Evolutionary conservation across 208 protist genomes (phyloP), one percentile per base, ranked within the genome.

Genomic region (Leishmania mexicana): DNA sequence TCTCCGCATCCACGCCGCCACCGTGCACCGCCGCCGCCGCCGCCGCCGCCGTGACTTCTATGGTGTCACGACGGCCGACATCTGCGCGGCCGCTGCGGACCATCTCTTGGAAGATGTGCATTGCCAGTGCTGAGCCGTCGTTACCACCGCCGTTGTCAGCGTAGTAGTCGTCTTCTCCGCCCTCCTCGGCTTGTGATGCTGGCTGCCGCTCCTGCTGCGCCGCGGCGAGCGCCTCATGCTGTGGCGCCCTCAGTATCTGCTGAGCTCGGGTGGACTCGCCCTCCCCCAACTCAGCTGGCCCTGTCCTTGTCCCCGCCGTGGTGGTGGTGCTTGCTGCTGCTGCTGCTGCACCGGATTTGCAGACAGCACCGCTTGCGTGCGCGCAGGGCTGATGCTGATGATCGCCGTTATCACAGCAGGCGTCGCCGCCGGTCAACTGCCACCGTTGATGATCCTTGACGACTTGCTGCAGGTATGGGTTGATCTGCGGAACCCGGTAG

Each of bases 401-500:
- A 35, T 71, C 65, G 73, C 87, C 70, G 42, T 67, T 28, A n/a
- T 57, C 24, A 38, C 85, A 73, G 76, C 78, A 77, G 31, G 51
- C 77, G 51, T 84, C 42, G 35, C 75, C 75, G 15, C 71, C 51
- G 4, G 82, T 85, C 19, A 89, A 42, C 74, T 89, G 87, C 85
- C 84, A 87, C 3, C 79, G 83, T 74, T 96, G 87, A 73, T 93
- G 83, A 3, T 92, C 84, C 75, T 89, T 87, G 19, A 90, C 81
- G 24, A 85, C 83, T 6, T 75, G 19, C 45, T 91, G 80, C 40
- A 96, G 83, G 71, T 93, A 76, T 31, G 76, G 21, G 60, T 83
- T 93, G 73, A 97, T 90, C 70, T 83, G 73, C 42, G 94, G 94
- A 6, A 94, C 81, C 21, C 88, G 86, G 86, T 94, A 91, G 6